Evolutionary conservation across 2,329 filamentous ascomycete species (phyloP).

Genomic region (Lojkania enalia): DNA sequence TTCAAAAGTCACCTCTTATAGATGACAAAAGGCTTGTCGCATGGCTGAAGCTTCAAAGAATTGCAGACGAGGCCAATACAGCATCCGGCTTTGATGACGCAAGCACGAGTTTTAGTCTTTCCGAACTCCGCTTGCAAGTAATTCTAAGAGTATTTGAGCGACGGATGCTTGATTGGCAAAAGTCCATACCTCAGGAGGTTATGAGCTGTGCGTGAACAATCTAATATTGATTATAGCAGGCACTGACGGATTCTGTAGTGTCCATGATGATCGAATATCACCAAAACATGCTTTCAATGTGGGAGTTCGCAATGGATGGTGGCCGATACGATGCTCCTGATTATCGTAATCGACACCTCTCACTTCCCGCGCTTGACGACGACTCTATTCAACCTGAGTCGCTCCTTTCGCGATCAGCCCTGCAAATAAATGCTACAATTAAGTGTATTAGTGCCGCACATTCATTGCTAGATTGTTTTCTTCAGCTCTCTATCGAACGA

Average conservation of each 20-base stretch:
- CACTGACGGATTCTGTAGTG: constrained; percentile 9
- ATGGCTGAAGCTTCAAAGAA: constrained; percentile 39
- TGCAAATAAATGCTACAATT: constrained; percentile 43
- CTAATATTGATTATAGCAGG: too few species aligned
- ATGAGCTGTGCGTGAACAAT: constrained; percentile 36
- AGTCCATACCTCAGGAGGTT: constrained; percentile 34
- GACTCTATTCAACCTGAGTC: constrained; percentile 39
- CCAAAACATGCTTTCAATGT: constrained; percentile 41
- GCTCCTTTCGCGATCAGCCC: constrained; percentile 33
- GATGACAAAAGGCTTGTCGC: constrained; percentile 35
- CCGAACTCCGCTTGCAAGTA: constrained; percentile 40
- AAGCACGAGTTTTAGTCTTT: constrained; percentile 42
- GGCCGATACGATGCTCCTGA: constrained; percentile 42
- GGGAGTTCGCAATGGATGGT: constrained; percentile 44
- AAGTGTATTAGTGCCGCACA: constrained; percentile 39
- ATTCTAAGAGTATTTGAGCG: constrained; percentile 42
- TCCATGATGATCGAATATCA: constrained; percentile 35
- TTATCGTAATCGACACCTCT: constrained; percentile 38
- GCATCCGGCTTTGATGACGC: constrained; percentile 45
- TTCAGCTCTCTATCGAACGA: constrained; percentile 21
- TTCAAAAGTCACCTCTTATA: constrained; percentile 36
- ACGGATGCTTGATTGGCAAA: constrained; percentile 42
- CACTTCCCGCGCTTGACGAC: constrained; percentile 39
- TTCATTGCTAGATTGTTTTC: constrained; percentile 36
- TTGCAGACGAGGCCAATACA: constrained; percentile 42